A percentile compares a stretch with the other conserved stretches of the same genome.
Evolutionary conservation across 805 yeast genomes (phyloP).

Genomic region (Isabelozyma gotoi): DNA sequence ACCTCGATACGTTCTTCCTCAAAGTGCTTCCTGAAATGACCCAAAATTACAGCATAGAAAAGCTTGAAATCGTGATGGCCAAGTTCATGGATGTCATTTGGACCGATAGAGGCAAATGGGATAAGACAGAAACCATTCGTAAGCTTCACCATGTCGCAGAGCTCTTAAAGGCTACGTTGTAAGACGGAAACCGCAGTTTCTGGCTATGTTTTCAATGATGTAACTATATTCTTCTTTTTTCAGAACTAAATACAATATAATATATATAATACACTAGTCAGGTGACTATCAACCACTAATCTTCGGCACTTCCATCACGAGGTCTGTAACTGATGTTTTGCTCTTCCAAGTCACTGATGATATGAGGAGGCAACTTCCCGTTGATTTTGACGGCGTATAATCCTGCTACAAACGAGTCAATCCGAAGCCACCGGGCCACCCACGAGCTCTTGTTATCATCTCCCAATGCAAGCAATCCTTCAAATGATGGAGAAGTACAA

Average conservation of each 20-base stretch:
- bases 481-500: conserved; percentile 95
- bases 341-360: conserved; percentile 66
- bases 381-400: conserved; percentile 90
- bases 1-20: conserved; percentile 22
- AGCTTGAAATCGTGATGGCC: conserved; percentile 51
- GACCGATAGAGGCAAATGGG: conserved; percentile 55
- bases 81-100: conserved; percentile 70
- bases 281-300: conserved; percentile 23
- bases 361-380: conserved; percentile 88
- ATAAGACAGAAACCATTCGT: conserved; percentile 38
- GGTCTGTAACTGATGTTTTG: conserved; percentile 88
- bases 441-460: conserved; percentile 78
- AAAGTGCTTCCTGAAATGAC: conserved; percentile 27
- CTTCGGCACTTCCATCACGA: conserved; percentile 85
- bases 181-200: no score
- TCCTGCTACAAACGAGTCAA: conserved; percentile 86
- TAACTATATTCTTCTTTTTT: no score
- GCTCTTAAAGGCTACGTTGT: conserved; percentile 4
- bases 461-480: conserved; percentile 89
- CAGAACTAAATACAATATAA: neutral
- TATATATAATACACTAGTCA: neutral
- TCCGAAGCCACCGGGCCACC: conserved; percentile 96
- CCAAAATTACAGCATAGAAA: conserved; percentile 33
- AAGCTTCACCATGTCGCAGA: conserved; percentile 24
- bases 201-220: neutral